These are phyloP conservation scores for Hypoxylon lenormandii DNA, from an alignment of 495 filamentous ascomycete species.

Conservation along the genomic window DNA sequence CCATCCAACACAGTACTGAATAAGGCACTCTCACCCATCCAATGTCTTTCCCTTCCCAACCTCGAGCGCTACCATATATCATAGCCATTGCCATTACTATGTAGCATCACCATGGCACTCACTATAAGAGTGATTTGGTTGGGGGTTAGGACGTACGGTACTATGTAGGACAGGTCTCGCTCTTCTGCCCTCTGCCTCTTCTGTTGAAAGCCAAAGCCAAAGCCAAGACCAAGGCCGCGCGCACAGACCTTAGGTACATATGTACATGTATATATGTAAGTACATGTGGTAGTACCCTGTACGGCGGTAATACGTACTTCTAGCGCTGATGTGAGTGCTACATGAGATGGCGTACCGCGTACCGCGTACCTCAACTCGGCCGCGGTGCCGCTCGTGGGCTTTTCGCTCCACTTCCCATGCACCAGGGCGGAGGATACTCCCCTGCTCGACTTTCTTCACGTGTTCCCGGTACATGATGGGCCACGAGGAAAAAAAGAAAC, in stretches of 20 bases:
- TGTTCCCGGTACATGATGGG: conserved; percentile 42
- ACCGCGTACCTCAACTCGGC: conserved; percentile 33
- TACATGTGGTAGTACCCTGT: not conserved
- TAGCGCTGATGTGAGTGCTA: conserved; percentile 10
- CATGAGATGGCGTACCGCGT: conserved; percentile 28
- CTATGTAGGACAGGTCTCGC: too few relatives aligned
- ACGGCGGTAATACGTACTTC: not conserved
- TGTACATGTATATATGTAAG: not conserved
- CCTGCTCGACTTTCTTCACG: conserved; percentile 45
- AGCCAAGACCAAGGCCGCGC: too few relatives aligned
- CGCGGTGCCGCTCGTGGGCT: conserved; percentile 37
- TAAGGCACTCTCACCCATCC: conserved; percentile 4
- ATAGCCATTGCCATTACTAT: too few relatives aligned
- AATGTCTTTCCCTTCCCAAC: not conserved
- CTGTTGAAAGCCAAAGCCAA: too few relatives aligned
- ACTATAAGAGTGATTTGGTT: conserved; percentile 5
- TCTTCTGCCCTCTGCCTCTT: too few relatives aligned
- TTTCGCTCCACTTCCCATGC: conserved; percentile 40
- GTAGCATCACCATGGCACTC: too few relatives aligned
- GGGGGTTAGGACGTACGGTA: conserved; percentile 2
- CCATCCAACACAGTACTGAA: conserved; percentile 9
- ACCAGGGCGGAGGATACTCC: conserved; percentile 37
- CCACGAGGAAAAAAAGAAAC: conserved; percentile 45
- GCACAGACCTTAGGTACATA: too few relatives aligned
- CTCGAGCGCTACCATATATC: not conserved